Evolutionary conservation across 352 stramenopile species (phyloP).

Genomic region (Salisapilia sapeloensis): DNA sequence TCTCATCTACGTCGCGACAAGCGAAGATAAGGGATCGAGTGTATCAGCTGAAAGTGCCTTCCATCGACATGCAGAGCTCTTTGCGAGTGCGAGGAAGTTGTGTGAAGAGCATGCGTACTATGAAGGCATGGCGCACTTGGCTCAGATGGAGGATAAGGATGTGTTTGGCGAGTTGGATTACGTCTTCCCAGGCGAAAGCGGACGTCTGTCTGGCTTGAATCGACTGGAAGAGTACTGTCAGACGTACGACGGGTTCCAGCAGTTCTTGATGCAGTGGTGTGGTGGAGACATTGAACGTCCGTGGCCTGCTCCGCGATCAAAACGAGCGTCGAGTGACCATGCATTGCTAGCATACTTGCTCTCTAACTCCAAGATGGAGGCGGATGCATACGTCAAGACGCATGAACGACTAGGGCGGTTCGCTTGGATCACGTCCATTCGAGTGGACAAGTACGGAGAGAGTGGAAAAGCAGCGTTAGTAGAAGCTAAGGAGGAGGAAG

Average conservation of each 20-base stretch:
- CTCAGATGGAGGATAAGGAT: conserved; percentile 35
- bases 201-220: conserved; percentile 37
- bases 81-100: conserved; percentile 32
- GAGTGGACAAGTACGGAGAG: conserved; percentile 45
- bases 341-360: conserved; percentile 59
- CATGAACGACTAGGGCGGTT: conserved; percentile 34
- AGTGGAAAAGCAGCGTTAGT: conserved; percentile 27
- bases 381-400: conserved; percentile 36
- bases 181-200: no score
- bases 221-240: conserved; percentile 50
- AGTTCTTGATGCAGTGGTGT: conserved; percentile 67
- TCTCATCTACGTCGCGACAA: conserved; percentile 51
- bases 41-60: no score
- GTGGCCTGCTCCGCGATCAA: conserved; percentile 16
- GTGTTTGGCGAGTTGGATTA: conserved; percentile 54
- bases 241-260: conserved; percentile 25
- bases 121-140: conserved; percentile 67
- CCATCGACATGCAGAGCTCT: conserved; percentile 32
- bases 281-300: conserved; percentile 39
- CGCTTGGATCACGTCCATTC: conserved; percentile 48
- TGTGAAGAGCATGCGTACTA: conserved; percentile 64
- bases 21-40: conserved; percentile 2
- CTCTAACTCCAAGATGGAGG: conserved; percentile 40
- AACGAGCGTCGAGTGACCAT: neutral
- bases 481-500: conserved; percentile 28